phyloP scores from a whole-genome alignment of 768 basidiomycete genomes.

The Boletus rex-veris region DNA sequence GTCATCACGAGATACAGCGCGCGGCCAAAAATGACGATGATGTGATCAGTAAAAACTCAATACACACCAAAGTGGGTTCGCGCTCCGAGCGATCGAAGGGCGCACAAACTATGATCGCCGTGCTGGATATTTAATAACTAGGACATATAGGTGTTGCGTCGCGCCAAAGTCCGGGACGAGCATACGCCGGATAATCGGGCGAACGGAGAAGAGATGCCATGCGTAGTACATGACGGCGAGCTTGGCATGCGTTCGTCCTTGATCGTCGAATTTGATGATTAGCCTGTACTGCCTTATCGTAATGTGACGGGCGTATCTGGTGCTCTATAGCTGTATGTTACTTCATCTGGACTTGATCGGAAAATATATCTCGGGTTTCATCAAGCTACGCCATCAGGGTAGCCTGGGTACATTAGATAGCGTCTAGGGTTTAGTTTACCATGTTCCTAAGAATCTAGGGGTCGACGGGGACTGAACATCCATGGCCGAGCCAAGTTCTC shows the following conservation, averaged over 20 bases:
- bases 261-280: neutral
- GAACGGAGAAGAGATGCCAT: neutral
- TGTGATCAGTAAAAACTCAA: neutral
- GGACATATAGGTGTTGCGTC: neutral
- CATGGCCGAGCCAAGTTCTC: neutral
- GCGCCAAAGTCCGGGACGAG: neutral
- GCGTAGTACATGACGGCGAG: neutral
- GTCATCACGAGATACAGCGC: neutral
- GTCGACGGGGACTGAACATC: too few relatives aligned
- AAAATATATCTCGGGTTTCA: neutral
- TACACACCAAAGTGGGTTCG: neutral
- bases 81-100: neutral
- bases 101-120: conserved; percentile 8
- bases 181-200: neutral
- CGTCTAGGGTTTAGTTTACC: neutral
- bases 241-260: neutral
- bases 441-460: neutral
- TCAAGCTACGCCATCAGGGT: neutral
- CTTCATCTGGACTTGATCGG: neutral
- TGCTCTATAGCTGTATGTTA: neutral
- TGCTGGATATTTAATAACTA: neutral
- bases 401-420: too few relatives aligned
- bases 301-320: neutral
- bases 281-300: neutral
- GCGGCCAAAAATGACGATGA: neutral